phyloP scores from a whole-genome alignment of 1,139 yeast species.

The Hansenula sp. region DNA sequence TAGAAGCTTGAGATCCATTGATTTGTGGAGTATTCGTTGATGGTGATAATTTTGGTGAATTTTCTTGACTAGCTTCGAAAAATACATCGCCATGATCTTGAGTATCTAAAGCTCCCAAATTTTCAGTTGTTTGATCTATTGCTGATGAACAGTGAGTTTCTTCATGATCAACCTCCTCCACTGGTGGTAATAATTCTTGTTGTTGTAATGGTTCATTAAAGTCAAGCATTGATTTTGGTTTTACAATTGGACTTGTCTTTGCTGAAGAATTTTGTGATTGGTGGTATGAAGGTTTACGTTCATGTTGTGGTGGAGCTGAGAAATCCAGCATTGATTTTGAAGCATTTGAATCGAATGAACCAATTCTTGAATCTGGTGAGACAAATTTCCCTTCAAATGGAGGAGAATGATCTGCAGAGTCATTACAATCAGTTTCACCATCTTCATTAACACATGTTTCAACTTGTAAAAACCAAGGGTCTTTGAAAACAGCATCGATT shows the following conservation, averaged over 20 bases:
- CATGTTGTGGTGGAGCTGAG: neutral
- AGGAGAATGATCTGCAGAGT: neutral
- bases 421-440: slow-evolving; percentile 34
- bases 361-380: neutral
- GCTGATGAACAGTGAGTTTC: slow-evolving; percentile 1
- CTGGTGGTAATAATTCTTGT: slow-evolving; percentile 16
- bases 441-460: slow-evolving; percentile 62
- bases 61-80: neutral
- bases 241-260: slow-evolving; percentile 11
- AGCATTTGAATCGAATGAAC: slow-evolving; percentile 7
- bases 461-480: slow-evolving; percentile 59
- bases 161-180: slow-evolving; percentile 18
- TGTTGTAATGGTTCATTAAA: slow-evolving; percentile 14
- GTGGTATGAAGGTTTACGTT: neutral
- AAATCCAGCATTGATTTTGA: slow-evolving; percentile 6
- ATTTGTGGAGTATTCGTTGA: neutral
- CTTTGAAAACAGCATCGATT: slow-evolving; percentile 49
- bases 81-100: neutral
- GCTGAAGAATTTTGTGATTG: slow-evolving; percentile 5
- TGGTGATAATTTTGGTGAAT: neutral
- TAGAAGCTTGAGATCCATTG: neutral
- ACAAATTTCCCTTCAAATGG: neutral
- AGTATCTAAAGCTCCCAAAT: neutral
- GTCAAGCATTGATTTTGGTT: slow-evolving; percentile 21
- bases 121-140: neutral